These are phyloP conservation scores for Spinellus fusiger DNA, from an alignment of 192 early-diverging fungal genomes.

Conservation along the genomic window DNA sequence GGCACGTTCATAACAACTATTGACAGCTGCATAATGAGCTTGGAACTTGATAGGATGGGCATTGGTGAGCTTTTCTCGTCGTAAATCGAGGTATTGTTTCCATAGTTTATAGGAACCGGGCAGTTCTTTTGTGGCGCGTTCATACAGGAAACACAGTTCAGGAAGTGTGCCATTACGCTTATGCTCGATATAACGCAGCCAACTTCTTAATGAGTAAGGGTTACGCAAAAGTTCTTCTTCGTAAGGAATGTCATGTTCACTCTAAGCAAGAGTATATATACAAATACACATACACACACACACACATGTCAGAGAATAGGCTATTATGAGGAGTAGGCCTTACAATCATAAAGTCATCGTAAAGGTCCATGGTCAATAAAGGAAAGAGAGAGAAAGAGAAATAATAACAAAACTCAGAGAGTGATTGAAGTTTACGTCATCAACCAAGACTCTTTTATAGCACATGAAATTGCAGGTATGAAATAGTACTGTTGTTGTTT, in stretches of 20 bases:
- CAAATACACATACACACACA: background rate
- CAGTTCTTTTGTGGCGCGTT: slow-evolving; percentile 80
- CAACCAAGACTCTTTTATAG: too few species aligned
- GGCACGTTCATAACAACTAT: slow-evolving; percentile 78
- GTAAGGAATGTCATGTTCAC: slow-evolving; percentile 55
- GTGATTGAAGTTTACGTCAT: too few species aligned
- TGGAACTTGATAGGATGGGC: slow-evolving; percentile 47
- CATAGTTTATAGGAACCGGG: slow-evolving; percentile 97
- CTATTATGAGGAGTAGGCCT: background rate
- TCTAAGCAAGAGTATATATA: slow-evolving; percentile 20
- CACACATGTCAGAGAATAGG: background rate
- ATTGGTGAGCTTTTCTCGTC: slow-evolving; percentile 41
- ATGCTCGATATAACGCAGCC: slow-evolving; percentile 90
- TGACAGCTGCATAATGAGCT: slow-evolving; percentile 60
- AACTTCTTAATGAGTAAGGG: slow-evolving; percentile 67
- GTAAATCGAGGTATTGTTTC: slow-evolving; percentile 78
- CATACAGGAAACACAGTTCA: slow-evolving; percentile 65
- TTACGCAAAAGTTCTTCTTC: slow-evolving; percentile 65
- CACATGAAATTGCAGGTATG: too few species aligned
- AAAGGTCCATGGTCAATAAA: background rate
- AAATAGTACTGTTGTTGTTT: too few species aligned
- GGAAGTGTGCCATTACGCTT: slow-evolving; percentile 50
- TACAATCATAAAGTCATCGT: background rate
- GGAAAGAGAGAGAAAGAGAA: background rate
- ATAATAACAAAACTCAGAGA: background rate